Evolutionary conservation across 2,329 filamentous ascomycete genomes (phyloP).

Genomic region (Colletotrichum chrysophilum): DNA sequence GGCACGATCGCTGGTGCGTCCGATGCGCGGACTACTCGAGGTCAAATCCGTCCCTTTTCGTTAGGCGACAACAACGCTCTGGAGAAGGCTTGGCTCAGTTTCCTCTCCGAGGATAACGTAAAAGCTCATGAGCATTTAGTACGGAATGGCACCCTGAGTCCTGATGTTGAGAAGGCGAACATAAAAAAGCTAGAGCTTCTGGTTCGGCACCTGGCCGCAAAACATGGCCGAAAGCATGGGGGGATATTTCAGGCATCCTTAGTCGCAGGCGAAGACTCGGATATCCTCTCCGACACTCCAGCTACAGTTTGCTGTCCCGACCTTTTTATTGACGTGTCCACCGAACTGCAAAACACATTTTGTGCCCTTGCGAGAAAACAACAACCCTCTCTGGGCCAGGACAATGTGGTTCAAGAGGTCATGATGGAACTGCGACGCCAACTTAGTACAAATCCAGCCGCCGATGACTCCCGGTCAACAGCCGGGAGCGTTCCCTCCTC

Average conservation of each 20-base stretch:
- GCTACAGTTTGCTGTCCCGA: conserved; percentile 53
- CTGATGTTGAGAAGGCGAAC: conserved; percentile 37
- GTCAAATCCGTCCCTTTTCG: conserved; percentile 78
- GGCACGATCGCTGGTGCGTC: conserved; percentile 54
- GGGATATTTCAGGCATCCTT: conserved; percentile 38
- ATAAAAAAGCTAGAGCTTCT: conserved; percentile 41
- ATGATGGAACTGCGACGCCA: conserved; percentile 33
- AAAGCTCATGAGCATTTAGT: conserved; percentile 49
- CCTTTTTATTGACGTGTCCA: conserved; percentile 50
- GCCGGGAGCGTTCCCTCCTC: not conserved
- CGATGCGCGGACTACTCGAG: conserved; percentile 58
- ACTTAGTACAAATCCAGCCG: not conserved
- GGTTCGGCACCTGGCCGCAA: conserved; percentile 46
- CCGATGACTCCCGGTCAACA: not conserved
- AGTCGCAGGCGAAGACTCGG: conserved; percentile 29
- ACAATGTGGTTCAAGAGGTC: conserved; percentile 51
- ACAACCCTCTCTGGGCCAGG: conserved; percentile 43
- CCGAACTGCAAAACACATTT: conserved; percentile 53
- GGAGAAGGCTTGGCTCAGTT: conserved; percentile 76
- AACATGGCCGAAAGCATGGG: conserved; percentile 53
- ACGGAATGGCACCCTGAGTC: conserved; percentile 35
- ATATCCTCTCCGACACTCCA: conserved; percentile 32
- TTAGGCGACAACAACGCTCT: conserved; percentile 79
- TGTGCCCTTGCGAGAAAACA: conserved; percentile 52
- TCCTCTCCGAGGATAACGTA: conserved; percentile 56